Conservation (phyloP, 345 rosid genomes). For the Euphorbia pulcherrima region DNA sequence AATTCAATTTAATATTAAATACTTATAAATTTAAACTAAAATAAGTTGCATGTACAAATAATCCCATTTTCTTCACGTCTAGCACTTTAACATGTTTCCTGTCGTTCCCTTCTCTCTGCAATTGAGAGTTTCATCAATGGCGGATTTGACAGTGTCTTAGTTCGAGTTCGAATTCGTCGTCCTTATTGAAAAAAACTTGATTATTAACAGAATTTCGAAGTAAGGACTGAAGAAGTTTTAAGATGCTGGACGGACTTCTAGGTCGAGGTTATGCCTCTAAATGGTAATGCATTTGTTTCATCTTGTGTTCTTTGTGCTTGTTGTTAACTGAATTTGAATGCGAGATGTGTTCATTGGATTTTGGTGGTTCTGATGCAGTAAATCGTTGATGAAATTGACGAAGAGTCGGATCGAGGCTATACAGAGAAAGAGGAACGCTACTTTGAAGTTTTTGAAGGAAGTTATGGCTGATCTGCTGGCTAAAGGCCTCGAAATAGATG, state of each 20-base stretch:
- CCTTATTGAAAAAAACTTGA: constrained; percentile 4
- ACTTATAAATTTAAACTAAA: no score
- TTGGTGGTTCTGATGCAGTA: constrained; percentile 38
- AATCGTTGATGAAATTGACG: constrained; percentile 67
- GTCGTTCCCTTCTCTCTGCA: background rate
- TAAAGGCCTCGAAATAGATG: constrained; percentile 79
- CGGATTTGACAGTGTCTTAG: constrained; percentile 6
- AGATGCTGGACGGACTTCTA: constrained; percentile 82
- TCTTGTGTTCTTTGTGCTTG: background rate
- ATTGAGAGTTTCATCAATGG: background rate
- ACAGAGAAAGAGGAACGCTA: constrained; percentile 76
- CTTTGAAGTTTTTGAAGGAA: constrained; percentile 74
- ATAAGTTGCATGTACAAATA: no score
- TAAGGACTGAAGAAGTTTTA: constrained; percentile 16
- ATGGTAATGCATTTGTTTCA: constrained; percentile 42
- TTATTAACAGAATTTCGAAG: constrained; percentile 1
- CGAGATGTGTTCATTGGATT: constrained; percentile 6
- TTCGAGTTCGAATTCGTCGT: background rate
- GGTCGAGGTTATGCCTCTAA: constrained; percentile 77
- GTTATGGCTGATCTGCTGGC: constrained; percentile 86
- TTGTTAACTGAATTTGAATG: background rate
- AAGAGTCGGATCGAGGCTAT: constrained; percentile 86
- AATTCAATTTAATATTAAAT: background rate
- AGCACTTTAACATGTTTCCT: background rate
- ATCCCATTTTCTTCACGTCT: background rate